Percentiles rank a stretch among this genome's conserved stretches.
These are phyloP conservation scores for Pythium biforme DNA, from an alignment of 352 stramenopile genomes.

Conservation along the genomic window DNA sequence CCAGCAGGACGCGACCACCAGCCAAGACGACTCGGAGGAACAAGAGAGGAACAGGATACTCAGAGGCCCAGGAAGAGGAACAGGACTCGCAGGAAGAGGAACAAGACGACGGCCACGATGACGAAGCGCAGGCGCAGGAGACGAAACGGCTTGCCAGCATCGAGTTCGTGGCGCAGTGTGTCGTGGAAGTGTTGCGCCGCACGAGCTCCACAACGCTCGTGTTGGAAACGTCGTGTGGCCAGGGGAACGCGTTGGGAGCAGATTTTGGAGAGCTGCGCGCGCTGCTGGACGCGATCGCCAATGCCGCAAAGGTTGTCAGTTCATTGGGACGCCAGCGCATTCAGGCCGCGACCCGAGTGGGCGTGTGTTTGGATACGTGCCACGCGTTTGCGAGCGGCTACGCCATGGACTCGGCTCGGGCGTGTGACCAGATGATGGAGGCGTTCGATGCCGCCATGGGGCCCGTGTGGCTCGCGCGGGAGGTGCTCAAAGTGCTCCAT, in stretches of 20 bases:
- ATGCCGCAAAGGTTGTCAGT: background rate
- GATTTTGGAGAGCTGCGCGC: constrained; percentile 33
- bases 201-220: constrained; percentile 31
- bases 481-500: constrained; percentile 43
- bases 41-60: background rate
- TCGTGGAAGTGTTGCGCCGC: constrained; percentile 27
- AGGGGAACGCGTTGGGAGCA: constrained; percentile 35
- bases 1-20: background rate
- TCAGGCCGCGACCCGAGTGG: constrained; percentile 19
- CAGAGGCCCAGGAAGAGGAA: background rate
- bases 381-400: constrained; percentile 40
- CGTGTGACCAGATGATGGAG: constrained; percentile 37
- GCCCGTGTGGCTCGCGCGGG: constrained; percentile 14
- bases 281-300: constrained; percentile 31
- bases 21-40: background rate
- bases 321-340: background rate
- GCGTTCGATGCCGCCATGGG: constrained; percentile 32
- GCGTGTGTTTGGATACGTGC: constrained; percentile 48
- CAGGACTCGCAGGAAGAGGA: background rate
- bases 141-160: constrained; percentile 26
- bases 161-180: constrained; percentile 30
- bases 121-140: too few relatives aligned
- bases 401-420: constrained; percentile 17
- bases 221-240: constrained; percentile 43
- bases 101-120: background rate